Conservation (phyloP, 2,329 filamentous ascomycete genomes). For the Cercospora zeina region DNA sequence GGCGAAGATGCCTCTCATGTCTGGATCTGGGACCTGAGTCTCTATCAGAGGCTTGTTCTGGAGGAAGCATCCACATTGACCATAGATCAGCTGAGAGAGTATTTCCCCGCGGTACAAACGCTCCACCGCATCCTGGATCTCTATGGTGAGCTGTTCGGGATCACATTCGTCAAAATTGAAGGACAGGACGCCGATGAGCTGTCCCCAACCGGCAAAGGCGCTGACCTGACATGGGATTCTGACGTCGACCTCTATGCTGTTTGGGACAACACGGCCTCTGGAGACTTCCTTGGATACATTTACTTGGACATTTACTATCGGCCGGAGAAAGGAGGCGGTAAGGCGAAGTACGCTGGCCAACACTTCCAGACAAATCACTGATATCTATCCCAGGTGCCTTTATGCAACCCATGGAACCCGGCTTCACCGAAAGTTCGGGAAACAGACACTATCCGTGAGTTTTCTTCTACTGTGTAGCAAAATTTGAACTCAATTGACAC, state of each 20-base stretch:
- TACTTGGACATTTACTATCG: conserved; percentile 24
- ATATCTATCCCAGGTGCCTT: conserved; percentile 4
- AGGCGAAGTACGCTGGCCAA: background rate
- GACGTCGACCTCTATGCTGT: conserved; percentile 24
- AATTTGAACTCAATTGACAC: background rate
- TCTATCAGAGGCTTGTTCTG: conserved; percentile 59
- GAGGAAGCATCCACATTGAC: conserved; percentile 76
- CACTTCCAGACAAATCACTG: conserved; percentile 1
- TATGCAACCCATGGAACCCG: conserved; percentile 6
- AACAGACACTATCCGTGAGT: conserved; percentile 17
- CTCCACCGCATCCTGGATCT: conserved; percentile 18
- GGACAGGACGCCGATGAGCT: conserved; percentile 62
- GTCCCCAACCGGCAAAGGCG: conserved; percentile 42
- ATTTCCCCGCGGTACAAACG: conserved; percentile 18
- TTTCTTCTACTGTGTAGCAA: background rate
- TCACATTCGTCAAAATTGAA: conserved; percentile 38
- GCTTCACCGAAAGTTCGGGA: conserved; percentile 13
- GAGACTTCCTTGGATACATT: conserved; percentile 21
- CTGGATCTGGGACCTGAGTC: conserved; percentile 1
- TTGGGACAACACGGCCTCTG: conserved; percentile 12
- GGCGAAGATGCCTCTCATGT: conserved; percentile 8
- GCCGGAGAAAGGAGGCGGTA: background rate
- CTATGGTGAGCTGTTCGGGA: conserved; percentile 19
- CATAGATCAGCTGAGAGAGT: conserved; percentile 62
- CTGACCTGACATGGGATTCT: conserved; percentile 20